Base-by-base conservation (phyloP, 1,284 basidiomycete species). In the Phlebopus sp. region DNA sequence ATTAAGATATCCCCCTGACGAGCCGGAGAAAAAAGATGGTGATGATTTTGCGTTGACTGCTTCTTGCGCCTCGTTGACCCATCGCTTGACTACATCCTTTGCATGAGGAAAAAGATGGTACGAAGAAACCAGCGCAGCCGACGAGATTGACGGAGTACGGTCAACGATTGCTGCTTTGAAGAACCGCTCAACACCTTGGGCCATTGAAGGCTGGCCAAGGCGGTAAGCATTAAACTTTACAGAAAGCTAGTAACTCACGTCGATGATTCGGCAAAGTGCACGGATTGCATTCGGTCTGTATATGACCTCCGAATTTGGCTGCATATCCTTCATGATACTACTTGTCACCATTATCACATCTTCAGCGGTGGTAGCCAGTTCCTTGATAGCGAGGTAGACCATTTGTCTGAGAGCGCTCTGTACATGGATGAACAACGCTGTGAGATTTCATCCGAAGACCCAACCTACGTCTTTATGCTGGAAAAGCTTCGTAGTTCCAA, bases 311-410 rank as follows among this genome's bases (percentile, higher is more conserved):
- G 94, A 89, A 68, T 98, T 98, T 44, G 95, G 91, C 66, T 99
- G 96, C 92, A 99, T 99, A 66, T 99, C 96, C 77, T 99, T 99
- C 95, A 98, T 98, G 70, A 99, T 99, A 64, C 94, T 97, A 64
- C 91, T 93, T 5, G 97, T 99, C 59, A 98, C 95, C 94, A 99
- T 99, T 63, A 99, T 97, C 32, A 98, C 92, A 76, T 99, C 97
- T 70, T 99, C 93, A 15, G 97, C 93, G n/a, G 90, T 89, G 37
- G 84, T 86, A 25, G 93, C 90, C 15, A 99, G 81, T 72, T 99
- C 97, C 75, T 99, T 99, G 77, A 99, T 97, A 44, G 95, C 91
- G 50, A 99, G 81, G 74, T 99, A 99, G 36, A 99, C 96, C 78
- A 96, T 96, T 73, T 99, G 97, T 55, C 97, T 84, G 48, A 99